Evolutionary conservation across 208 protist genomes (phyloP).

Genomic region (Wallacemonas rigidus): DNA sequence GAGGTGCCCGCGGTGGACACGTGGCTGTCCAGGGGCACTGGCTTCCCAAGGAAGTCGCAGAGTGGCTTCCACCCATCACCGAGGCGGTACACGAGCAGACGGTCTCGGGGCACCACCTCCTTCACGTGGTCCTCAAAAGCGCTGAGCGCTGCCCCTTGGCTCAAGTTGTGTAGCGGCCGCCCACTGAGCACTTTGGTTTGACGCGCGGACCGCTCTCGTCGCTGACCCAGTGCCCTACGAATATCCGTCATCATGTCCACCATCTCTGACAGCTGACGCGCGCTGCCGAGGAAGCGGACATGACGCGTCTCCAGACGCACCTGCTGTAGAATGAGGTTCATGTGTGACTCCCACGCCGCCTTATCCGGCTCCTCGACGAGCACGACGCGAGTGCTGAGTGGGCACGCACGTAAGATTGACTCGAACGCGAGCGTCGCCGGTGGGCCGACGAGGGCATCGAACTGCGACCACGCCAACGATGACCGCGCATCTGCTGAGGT

Average conservation of each 20-base stretch:
- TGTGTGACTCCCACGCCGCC: slow-evolving; percentile 65
- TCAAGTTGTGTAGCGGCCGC: slow-evolving; percentile 28
- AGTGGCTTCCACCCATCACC: slow-evolving; percentile 80
- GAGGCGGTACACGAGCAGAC: slow-evolving; percentile 75
- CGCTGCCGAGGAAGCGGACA: slow-evolving; percentile 16
- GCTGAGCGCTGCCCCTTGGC: slow-evolving; percentile 52
- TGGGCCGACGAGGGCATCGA: slow-evolving; percentile 77
- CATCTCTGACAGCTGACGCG: slow-evolving; percentile 53
- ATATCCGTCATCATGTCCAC: slow-evolving; percentile 61
- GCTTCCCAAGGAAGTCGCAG: slow-evolving; percentile 64
- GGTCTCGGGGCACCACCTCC: slow-evolving; percentile 67
- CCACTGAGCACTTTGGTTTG: slow-evolving; percentile 33
- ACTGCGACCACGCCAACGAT: slow-evolving; percentile 19
- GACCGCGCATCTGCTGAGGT: background rate
- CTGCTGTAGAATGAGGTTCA: slow-evolving; percentile 42
- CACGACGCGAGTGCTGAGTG: slow-evolving; percentile 76
- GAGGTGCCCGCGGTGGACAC: background rate
- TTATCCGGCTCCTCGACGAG: slow-evolving; percentile 85
- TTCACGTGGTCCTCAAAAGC: slow-evolving; percentile 78
- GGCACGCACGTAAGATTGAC: slow-evolving; percentile 65
- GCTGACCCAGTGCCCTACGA: slow-evolving; percentile 22
- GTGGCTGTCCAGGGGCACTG: slow-evolving; percentile 28
- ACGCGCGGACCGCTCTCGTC: slow-evolving; percentile 9
- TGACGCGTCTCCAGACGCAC: slow-evolving; percentile 42
- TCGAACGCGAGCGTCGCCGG: slow-evolving; percentile 84